Evolutionary conservation across 352 stramenopile species (phyloP), one percentile per base, ranked within the genome.

Genomic region (Phytopythium chamaehyphon): DNA sequence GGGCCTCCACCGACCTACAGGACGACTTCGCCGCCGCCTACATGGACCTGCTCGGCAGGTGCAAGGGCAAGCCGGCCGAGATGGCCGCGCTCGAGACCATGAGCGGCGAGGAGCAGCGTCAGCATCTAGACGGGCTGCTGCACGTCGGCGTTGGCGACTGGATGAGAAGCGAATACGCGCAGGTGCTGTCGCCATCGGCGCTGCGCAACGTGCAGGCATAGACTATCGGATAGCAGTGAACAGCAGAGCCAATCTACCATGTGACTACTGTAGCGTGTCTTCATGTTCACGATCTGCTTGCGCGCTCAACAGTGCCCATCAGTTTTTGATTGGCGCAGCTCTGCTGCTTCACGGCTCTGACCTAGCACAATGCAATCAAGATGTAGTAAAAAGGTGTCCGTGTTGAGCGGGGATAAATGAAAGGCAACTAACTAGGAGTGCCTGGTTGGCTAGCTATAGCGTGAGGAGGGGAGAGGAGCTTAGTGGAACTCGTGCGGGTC

Each of bases 401-500:
- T 66, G 47, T 65, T 65, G 46, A 33, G 28, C 28, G 28, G 28
- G 28, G 28, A 33, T 33, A 33, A 33, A 62, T 53, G 42, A 42
- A 42, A 38, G 33, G 33, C 33, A 15, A 38, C 15, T 15, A 18
- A 23, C 8, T 24, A 24, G 7, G 39, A 45, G 10, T 9, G 19
- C 39, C 28, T 33, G 28, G 28, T 10, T 33, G 28, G 9, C 28
- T 33, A 33, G 28, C 28, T 33, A 33, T 33, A 5, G 28, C 28
- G 28, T 42, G 37, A 21, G 37, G 37, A 21, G 12, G 37, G n/a
- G 12, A 42, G 22, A 43, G 49, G 47, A 28, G 54, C 52, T 82
- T 96, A 99, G 84, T 99, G 96, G 81, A 97, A 99, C 57, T 99
- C 96, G 63, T 94, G 83, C 47, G 84, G 71, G 60, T 93, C 68